Evolutionary conservation across 306 rosid genomes (phyloP).

Genomic region (Hippophae rhamnoides): DNA sequence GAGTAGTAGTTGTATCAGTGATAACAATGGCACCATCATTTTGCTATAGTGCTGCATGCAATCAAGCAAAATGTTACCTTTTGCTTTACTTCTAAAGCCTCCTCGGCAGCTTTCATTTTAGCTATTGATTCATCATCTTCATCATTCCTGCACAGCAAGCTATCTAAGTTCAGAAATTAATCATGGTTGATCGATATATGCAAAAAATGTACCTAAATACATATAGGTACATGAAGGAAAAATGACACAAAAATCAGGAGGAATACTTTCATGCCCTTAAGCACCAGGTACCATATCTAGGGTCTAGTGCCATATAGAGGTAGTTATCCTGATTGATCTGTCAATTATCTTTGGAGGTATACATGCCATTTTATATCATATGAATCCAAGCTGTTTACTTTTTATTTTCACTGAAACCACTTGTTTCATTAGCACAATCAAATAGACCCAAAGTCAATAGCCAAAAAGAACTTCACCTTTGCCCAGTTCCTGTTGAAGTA

Average conservation of each 20-base stretch:
- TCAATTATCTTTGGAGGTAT: no score
- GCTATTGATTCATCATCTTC: constrained; percentile 54
- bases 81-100: constrained; percentile 65
- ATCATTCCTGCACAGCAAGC: constrained; percentile 53
- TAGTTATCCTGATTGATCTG: no score
- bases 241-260: no score
- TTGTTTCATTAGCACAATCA: no score
- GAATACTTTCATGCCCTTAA: no score
- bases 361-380: no score
- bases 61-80: constrained; percentile 41
- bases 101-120: constrained; percentile 84
- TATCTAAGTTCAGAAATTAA: constrained; percentile 27
- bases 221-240: no score
- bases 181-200: constrained; percentile 12
- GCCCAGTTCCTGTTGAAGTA: constrained; percentile 40
- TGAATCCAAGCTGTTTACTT: no score
- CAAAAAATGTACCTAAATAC: no score
- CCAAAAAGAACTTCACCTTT: constrained; percentile 41
- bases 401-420: no score
- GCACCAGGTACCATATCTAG: no score
- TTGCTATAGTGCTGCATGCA: neutral
- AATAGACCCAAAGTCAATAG: constrained; percentile 3
- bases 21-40: constrained; percentile 5
- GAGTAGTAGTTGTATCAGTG: neutral
- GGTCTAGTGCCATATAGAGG: no score